Conservation (phyloP, 2,329 filamentous ascomycete genomes). For the Sphaerostilbella broomeana region DNA sequence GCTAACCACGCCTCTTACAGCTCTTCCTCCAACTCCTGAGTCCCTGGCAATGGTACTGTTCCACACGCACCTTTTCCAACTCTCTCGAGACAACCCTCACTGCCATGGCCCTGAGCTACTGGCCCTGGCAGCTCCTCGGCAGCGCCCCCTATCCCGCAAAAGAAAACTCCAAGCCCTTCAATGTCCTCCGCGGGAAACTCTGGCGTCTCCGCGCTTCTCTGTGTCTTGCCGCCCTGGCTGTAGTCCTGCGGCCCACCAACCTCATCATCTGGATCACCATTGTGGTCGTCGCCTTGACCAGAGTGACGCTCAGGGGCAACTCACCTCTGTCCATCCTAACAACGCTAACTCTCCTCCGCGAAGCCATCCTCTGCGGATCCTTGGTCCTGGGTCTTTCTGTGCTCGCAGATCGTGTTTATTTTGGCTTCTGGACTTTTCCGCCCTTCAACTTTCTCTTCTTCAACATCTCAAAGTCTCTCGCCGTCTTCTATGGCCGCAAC, state of each 20-base stretch:
- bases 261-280: conserved; percentile 74
- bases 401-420: conserved; percentile 70
- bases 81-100: conserved; percentile 88
- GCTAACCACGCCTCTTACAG: conserved; percentile 17
- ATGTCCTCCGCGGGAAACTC: conserved; percentile 20
- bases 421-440: conserved; percentile 80
- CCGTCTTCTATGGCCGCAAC: conserved; percentile 88
- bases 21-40: conserved; percentile 32
- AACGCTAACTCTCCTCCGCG: conserved; percentile 50
- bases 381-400: conserved; percentile 57
- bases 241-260: conserved; percentile 85
- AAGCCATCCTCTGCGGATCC: conserved; percentile 58
- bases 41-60: conserved; percentile 94
- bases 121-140: conserved; percentile 73
- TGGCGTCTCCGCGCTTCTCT: conserved; percentile 51
- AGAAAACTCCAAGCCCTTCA: conserved; percentile 30
- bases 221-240: conserved; percentile 70
- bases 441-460: conserved; percentile 82
- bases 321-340: conserved; percentile 38
- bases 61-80: conserved; percentile 89
- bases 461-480: conserved; percentile 81
- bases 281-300: conserved; percentile 40
- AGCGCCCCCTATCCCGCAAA: conserved; percentile 33
- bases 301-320: conserved; percentile 27
- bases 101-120: conserved; percentile 68